Conservation (phyloP, 2,329 filamentous ascomycete species). For the Fusarium annulatum region DNA sequence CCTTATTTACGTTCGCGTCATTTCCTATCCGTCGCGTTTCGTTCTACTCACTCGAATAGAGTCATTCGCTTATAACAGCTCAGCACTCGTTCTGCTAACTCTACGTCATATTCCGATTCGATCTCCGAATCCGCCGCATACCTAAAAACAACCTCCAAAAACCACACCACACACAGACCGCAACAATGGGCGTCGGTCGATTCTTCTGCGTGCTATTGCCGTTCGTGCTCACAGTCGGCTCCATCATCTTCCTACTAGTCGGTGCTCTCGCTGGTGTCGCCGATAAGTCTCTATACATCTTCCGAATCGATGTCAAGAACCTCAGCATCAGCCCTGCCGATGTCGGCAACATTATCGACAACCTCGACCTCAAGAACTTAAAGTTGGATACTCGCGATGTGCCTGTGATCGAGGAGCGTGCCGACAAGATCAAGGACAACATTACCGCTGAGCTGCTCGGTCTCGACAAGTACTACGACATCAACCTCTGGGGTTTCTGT, state of each 20-base stretch:
- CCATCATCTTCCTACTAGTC: slow-evolving; percentile 75
- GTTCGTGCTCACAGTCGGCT: slow-evolving; percentile 81
- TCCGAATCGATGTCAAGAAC: slow-evolving; percentile 71
- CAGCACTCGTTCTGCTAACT: slow-evolving; percentile 27
- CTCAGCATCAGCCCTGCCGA: slow-evolving; percentile 57
- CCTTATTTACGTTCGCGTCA: slow-evolving; percentile 17
- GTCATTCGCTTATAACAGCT: slow-evolving; percentile 28
- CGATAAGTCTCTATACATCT: slow-evolving; percentile 67
- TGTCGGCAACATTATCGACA: slow-evolving; percentile 50
- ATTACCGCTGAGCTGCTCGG: slow-evolving; percentile 68
- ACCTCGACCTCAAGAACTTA: slow-evolving; percentile 38
- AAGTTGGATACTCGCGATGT: slow-evolving; percentile 41
- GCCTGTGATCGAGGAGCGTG: slow-evolving; percentile 62
- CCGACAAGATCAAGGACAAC: slow-evolving; percentile 55
- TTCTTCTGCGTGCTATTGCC: slow-evolving; percentile 89
- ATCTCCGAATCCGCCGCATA: slow-evolving; percentile 19
- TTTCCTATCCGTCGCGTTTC: slow-evolving; percentile 3
- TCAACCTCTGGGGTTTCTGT: slow-evolving; percentile 92
- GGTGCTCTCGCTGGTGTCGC: slow-evolving; percentile 66
- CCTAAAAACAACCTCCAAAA: slow-evolving; percentile 3
- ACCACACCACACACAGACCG: not conserved
- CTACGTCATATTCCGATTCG: slow-evolving; percentile 40
- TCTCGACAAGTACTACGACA: slow-evolving; percentile 80
- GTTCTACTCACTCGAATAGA: slow-evolving; percentile 19
- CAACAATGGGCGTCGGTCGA: slow-evolving; percentile 73